Evolutionary conservation across 805 yeast species (phyloP), one percentile per base, ranked within the genome.

Genomic region (Vanderwaltozyma yarrowii): DNA sequence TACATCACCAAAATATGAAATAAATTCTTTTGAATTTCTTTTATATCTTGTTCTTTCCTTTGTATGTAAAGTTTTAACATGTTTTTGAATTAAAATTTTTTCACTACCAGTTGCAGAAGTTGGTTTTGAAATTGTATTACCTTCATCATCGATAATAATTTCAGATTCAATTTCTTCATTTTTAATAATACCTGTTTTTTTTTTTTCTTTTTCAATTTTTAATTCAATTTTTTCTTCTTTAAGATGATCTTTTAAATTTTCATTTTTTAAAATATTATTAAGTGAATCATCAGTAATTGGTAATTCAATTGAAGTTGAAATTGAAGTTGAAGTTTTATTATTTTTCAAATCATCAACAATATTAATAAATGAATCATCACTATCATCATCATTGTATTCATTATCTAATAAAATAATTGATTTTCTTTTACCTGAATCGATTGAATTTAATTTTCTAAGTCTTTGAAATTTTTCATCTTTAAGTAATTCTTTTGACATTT

Each of bases 1-100:
- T 16, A 74, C 64, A 52, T 78, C 84, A 4, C 70, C 68, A 49
- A 76, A 76, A 38, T 71, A 66, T 3, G 80, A 75, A 21, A 71
- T 57, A 44, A 64, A 65, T 30, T 60, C 43, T 29, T 45, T 42
- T 2, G 50, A 39, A 15, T 45, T 45, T 27, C 47, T 41, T 29
- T 47, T 50, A 37, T 45, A 53, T 25, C 54, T 44, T 26, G 42
- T 24, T 36, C 42, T 52, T 19, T 47, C 52, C 40, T 47, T 51
- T 16, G 40, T 42, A 36, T 45, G 42, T 21, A 54, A 30, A n/a
- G 36, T 37, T 19, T 43, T 44, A 29, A 50, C 43, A 28, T 25
- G 27, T 11, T 28, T 21, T 25, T 26, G 27, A 24, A 36, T 32
- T 5, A n/a, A n/a, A n/a, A n/a, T n/a, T n/a, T n/a, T n/a, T n/a